Percentiles rank a stretch among this genome's conserved stretches.
phyloP scores from a whole-genome alignment of 148 eudicot genomes.

The Rhododendron molle region DNA sequence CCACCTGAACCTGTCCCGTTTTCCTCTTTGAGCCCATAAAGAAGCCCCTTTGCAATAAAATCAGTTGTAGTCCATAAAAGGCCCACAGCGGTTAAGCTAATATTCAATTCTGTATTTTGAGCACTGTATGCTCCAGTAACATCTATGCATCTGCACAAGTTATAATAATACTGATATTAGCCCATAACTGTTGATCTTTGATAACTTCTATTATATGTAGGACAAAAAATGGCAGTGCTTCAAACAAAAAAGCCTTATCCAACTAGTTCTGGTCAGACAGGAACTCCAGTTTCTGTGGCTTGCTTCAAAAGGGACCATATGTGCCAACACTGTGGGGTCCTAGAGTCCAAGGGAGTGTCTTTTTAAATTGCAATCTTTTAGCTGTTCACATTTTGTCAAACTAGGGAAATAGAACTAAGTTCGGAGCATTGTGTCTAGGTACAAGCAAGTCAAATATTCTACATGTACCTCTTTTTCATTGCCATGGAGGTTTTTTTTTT shows the following conservation, averaged over 20 bases:
- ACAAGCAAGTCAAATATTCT: neutral
- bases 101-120: constrained; percentile 92
- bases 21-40: constrained; percentile 31
- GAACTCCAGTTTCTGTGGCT: neutral
- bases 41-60: constrained; percentile 80
- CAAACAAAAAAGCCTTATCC: constrained; percentile 2
- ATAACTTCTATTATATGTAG: neutral
- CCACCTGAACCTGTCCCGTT: constrained; percentile 37
- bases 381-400: neutral
- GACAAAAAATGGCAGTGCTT: neutral
- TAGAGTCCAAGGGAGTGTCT: neutral
- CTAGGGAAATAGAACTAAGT: neutral
- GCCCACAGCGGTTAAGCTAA: constrained; percentile 93
- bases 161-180: neutral
- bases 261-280: neutral
- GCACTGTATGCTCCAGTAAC: constrained; percentile 94
- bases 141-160: constrained; percentile 71
- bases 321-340: neutral
- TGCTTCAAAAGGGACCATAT: neutral
- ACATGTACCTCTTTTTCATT: neutral
- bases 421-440: neutral
- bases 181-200: neutral
- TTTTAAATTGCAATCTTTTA: neutral
- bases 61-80: constrained; percentile 95
- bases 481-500: neutral